Conservation (phyloP, 2,329 filamentous ascomycete species). For the Cercospora zeina region DNA sequence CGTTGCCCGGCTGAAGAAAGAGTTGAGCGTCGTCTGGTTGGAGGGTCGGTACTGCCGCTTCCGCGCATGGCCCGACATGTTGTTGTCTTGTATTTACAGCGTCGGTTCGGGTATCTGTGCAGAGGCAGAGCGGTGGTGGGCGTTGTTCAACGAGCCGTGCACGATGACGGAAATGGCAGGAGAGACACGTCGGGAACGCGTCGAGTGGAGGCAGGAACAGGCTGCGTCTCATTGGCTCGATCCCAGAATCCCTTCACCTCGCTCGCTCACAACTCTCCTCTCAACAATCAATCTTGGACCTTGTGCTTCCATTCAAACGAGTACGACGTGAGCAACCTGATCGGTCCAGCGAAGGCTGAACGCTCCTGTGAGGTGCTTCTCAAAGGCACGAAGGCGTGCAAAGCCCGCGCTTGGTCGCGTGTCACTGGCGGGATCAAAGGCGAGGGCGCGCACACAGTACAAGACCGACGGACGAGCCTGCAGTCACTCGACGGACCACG, state of each 20-base stretch:
- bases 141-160: not conserved
- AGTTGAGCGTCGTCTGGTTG: conserved; percentile 42
- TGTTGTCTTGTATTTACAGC: not conserved
- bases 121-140: not conserved
- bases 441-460: not conserved
- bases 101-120: not conserved
- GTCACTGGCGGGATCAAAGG: not conserved
- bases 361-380: too few relatives aligned
- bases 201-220: not conserved
- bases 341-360: too few relatives aligned
- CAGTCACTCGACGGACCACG: not conserved
- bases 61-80: conserved; percentile 33
- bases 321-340: too few relatives aligned
- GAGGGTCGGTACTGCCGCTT: conserved; percentile 50
- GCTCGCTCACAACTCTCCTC: too few relatives aligned
- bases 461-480: not conserved
- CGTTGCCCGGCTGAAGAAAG: conserved; percentile 43
- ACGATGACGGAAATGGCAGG: conserved; percentile 5
- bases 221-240: not conserved
- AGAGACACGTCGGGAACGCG: not conserved
- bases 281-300: too few relatives aligned
- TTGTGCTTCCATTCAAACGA: too few relatives aligned
- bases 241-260: too few relatives aligned
- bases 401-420: too few relatives aligned
- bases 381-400: too few relatives aligned